Evolutionary conservation across 1,284 basidiomycete species (phyloP), one percentile per base, ranked within the genome.

Genomic region (Taiwanofungus camphoratus): DNA sequence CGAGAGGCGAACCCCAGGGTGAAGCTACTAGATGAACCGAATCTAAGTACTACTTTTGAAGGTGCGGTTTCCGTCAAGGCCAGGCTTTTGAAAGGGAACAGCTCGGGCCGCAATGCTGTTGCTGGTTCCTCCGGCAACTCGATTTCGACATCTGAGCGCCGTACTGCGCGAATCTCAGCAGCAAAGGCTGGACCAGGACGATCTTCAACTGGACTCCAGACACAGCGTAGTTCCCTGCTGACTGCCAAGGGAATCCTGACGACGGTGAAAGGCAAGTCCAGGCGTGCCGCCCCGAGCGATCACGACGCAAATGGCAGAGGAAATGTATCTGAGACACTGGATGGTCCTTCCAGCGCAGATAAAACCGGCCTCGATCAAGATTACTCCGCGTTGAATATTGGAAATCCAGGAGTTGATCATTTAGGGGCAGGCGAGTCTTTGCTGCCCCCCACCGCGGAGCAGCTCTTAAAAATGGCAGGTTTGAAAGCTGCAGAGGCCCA

Each of bases 1-100:
- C 71, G 74, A 34, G 62, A 58, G 12, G 65, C 67, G 7, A 77
- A 79, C 20, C 76, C 81, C 15, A 65, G 66, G 3, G 70, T 83
- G 13, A 75, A 74, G 52, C 54, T 74, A 42, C 57, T 70, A 4
- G 73, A 79, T 39, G 58, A 69, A 32, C 54, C 67, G n/a, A 40
- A 50, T 11, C 9, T 58, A 38, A 44, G 41, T 18, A 45, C 53
- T 27, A 46, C 42, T 6, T 51, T 65, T 45, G 62, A 66, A 19
- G 61, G 65, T 27, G 68, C 67, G 15, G 71, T 77, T 37, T 53
- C 70, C 5, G 64, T 68, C 5, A 82, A 79, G 56, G 66, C 70
- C 24, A 70, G 65, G 31, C 49, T 71, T 15, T 58, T 64, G 50
- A 24, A 26, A 31, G 2, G 15, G 19, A 27, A 7, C 26, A 18